Base-by-base conservation (phyloP, 306 rosid genomes). In the Quercus wislizeni region DNA sequence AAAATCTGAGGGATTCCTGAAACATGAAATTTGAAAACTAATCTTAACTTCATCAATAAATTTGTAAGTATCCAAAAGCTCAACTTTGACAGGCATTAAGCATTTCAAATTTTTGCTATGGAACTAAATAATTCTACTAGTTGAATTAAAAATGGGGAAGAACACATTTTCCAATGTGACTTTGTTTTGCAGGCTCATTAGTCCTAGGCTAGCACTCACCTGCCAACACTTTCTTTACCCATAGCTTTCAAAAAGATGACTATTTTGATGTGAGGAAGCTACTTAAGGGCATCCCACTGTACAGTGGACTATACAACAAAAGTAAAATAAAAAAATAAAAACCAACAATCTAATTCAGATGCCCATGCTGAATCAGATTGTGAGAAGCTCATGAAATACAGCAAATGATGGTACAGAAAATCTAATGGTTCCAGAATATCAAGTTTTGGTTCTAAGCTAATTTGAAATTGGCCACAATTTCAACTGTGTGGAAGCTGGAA, bases 1-100 rank as follows among this genome's bases (percentile, higher is more conserved):
- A 49, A 93, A 87, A 79, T 93, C 80, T 3, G 85, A 76, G 13
- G 90, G 91, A 69, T 86, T 85, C 84, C 97, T 95, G 91, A 85
- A 86, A 82, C 74, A 80, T 63, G 62, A 84, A 49, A 49, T 2
- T 10, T 49, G 54, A 49, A 76, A 78, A 52, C 38, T 52, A 75
- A 30, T 17, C 12, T 69, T 51, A 57, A 15, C 52, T 46, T 46
- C 27, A 81, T 33, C 27, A 52, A 75, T 31, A 52, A 35, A 31
- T 67, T 67, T 19, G 51, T 31, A 9, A 19, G 38, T 33, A 67
- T 17, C 25, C 25, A 2, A 10, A 67, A 17, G 10, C 46, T 28
- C 17, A 7, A 31, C n/a, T 67, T 67, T 33, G 72, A 33, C 25
- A 33, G 35, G 15, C 71, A 19, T 5, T 4, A 33, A 33, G 6